Base-by-base conservation (phyloP, 768 basidiomycete species). In the Mycena olivaceomarginata region DNA sequence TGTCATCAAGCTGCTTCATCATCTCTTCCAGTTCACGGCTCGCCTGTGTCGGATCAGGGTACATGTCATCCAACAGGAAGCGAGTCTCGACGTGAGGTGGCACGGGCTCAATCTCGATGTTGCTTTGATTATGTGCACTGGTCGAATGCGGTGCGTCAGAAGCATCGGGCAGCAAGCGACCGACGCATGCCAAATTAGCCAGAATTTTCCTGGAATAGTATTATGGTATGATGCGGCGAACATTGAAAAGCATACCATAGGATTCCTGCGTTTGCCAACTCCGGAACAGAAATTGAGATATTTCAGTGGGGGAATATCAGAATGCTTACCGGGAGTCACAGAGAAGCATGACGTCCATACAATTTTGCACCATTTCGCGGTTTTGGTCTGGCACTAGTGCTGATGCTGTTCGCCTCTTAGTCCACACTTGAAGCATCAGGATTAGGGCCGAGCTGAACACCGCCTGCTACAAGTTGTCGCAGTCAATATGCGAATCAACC, bases 391-490 rank as follows among this genome's bases (percentile, higher is more conserved):
- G 86, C 4, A 84, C 83, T 41, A 86, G 31, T 31, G 31, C 31
- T 31, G 31, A 76, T 11, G 91, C 89, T 43, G 87, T 87, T 73
- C 88, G 86, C 80, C 88, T 91, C 20, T 89, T 90, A 74, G 89
- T 92, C 94, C 91, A 94, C 13, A 94, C 91, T 70, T 91, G 92
- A 76, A 95, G 86, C 57, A 95, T 85, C 6, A 94, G 86, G 4
- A 95, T 89, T 22, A 94, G 87, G 37, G 86, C 88, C 60, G 88
- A 81, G 0, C 84, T 85, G 67, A 89, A 89, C 0, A 82, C 82
- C 2, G 83, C 82, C 18, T 81, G 82, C 87, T 87, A 18, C 4
- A 8, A 10, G 48, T 6, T 6, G 48, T 11, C 9, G 43, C 43
- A 45, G 43, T 45, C 43, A 45, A 45, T 31, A 31, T 1, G 31